Evolutionary conservation across 768 basidiomycete genomes (phyloP).

Genomic region (Podaxis rugospora): DNA sequence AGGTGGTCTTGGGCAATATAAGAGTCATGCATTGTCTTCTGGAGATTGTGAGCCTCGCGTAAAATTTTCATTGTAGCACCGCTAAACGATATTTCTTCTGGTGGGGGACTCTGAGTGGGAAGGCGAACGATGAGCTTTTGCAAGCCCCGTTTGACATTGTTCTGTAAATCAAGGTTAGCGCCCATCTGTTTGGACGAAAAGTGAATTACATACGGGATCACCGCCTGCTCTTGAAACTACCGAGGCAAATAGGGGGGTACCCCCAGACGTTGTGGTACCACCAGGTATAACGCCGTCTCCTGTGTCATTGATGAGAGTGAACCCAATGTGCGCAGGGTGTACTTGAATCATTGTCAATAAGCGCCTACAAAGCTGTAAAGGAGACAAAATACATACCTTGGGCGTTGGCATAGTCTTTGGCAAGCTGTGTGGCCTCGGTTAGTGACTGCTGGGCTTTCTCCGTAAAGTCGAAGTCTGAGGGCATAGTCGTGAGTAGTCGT

Average conservation of each 20-base stretch:
- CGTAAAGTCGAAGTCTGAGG: slow-evolving; percentile 73
- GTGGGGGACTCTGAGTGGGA: slow-evolving; percentile 80
- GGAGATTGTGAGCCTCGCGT: slow-evolving; percentile 67
- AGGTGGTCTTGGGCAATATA: slow-evolving; percentile 94
- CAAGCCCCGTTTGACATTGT: slow-evolving; percentile 60
- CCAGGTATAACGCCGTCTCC: slow-evolving; percentile 29
- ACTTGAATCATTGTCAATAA: slow-evolving; percentile 37
- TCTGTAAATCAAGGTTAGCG: slow-evolving; percentile 28
- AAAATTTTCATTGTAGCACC: slow-evolving; percentile 56
- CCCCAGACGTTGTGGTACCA: slow-evolving; percentile 24
- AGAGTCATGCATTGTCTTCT: slow-evolving; percentile 83
- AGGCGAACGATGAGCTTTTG: slow-evolving; percentile 76
- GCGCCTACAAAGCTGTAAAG: not conserved
- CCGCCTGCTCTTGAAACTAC: slow-evolving; percentile 83
- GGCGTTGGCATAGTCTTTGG: slow-evolving; percentile 79
- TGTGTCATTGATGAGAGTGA: slow-evolving; percentile 72
- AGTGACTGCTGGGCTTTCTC: slow-evolving; percentile 76
- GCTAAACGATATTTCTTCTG: slow-evolving; percentile 71
- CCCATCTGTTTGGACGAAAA: not conserved
- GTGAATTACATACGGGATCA: slow-evolving; percentile 56
- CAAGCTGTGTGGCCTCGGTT: slow-evolving; percentile 69
- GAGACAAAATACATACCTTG: slow-evolving; percentile 48
- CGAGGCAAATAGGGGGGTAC: slow-evolving; percentile 65
- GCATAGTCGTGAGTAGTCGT: slow-evolving; percentile 27
- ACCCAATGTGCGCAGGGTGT: slow-evolving; percentile 79